phyloP scores from a whole-genome alignment of 2,329 filamentous ascomycete species.

The Chrysosporium keratinophilum region DNA sequence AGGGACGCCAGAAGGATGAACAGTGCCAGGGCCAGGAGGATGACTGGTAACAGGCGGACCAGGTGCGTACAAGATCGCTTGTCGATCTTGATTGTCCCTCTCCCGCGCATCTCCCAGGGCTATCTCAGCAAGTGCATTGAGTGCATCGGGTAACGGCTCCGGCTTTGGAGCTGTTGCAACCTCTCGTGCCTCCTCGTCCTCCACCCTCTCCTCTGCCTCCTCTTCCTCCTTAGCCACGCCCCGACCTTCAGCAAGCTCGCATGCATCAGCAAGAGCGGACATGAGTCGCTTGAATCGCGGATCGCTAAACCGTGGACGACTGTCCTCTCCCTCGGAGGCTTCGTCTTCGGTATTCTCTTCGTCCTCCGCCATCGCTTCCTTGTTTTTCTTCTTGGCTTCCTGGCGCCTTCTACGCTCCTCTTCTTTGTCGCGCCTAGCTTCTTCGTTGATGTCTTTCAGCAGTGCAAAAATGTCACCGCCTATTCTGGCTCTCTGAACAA shows the following conservation, averaged over 20 bases:
- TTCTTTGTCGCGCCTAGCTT: slow-evolving; percentile 13
- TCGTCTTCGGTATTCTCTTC: slow-evolving; percentile 3
- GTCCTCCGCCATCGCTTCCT: slow-evolving; percentile 7
- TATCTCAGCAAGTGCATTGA: slow-evolving; percentile 30
- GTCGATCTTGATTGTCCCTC: slow-evolving; percentile 4
- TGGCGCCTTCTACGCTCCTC: slow-evolving; percentile 12
- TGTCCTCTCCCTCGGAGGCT: neutral
- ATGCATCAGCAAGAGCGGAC: slow-evolving; percentile 20
- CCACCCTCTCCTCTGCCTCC: slow-evolving; percentile 18
- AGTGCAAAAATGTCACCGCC: slow-evolving; percentile 31
- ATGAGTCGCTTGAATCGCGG: slow-evolving; percentile 14
- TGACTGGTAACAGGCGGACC: neutral
- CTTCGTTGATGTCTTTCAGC: slow-evolving; percentile 30
- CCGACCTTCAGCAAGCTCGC: slow-evolving; percentile 21
- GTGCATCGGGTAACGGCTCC: slow-evolving; percentile 18
- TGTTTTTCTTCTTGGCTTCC: slow-evolving; percentile 11
- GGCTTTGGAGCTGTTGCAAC: slow-evolving; percentile 15
- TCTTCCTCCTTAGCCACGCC: slow-evolving; percentile 22
- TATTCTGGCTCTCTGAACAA: slow-evolving; percentile 31
- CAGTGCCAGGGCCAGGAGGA: neutral
- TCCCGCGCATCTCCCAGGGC: slow-evolving; percentile 7
- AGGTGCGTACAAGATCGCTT: neutral
- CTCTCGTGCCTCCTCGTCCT: slow-evolving; percentile 22
- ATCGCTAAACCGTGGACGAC: slow-evolving; percentile 5
- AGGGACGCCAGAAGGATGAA: neutral